A percentile compares a stretch with the other conserved stretches of the same genome.
phyloP scores from a whole-genome alignment of 2,329 filamentous ascomycete genomes.

The Colletotrichum salicis region DNA sequence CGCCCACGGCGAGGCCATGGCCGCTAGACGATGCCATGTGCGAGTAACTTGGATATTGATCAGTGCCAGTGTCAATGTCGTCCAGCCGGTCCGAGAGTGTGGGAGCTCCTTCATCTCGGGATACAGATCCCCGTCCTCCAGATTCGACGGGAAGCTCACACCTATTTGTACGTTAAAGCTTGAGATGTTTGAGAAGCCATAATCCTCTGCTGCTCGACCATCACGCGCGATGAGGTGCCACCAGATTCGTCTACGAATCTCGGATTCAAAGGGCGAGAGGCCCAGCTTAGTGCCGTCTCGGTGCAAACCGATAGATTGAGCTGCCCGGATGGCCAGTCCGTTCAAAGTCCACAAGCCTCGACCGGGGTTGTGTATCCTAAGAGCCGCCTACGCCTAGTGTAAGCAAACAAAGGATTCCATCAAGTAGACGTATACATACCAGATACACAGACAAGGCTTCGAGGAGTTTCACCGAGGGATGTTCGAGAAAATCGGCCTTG shows the following conservation, averaged over 20 bases:
- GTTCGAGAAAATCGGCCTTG: slow-evolving; percentile 51
- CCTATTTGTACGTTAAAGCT: slow-evolving; percentile 50
- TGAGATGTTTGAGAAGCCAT: slow-evolving; percentile 51
- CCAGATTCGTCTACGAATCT: slow-evolving; percentile 65
- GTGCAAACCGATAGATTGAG: slow-evolving; percentile 63
- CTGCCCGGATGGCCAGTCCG: slow-evolving; percentile 57
- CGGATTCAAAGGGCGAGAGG: slow-evolving; percentile 56
- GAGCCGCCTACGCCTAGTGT: slow-evolving; percentile 38
- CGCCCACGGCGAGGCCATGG: slow-evolving; percentile 37
- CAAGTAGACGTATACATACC: slow-evolving; percentile 38
- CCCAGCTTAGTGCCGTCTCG: slow-evolving; percentile 52
- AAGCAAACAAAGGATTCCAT: slow-evolving; percentile 29
- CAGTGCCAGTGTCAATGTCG: slow-evolving; percentile 66
- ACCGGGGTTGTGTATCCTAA: slow-evolving; percentile 47
- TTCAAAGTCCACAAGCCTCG: slow-evolving; percentile 53
- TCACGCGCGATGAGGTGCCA: slow-evolving; percentile 66
- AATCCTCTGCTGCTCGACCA: slow-evolving; percentile 65
- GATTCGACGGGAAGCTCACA: slow-evolving; percentile 64
- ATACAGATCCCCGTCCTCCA: slow-evolving; percentile 63
- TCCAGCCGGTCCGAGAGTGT: slow-evolving; percentile 60
- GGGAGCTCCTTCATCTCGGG: slow-evolving; percentile 61
- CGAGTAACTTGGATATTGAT: slow-evolving; percentile 61
- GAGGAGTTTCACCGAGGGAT: slow-evolving; percentile 48
- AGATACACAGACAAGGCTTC: slow-evolving; percentile 52
- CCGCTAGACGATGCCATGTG: slow-evolving; percentile 39